These are phyloP conservation scores for Bipolaris oryzae DNA, from an alignment of 2,329 filamentous ascomycete genomes.

Conservation along the genomic window DNA sequence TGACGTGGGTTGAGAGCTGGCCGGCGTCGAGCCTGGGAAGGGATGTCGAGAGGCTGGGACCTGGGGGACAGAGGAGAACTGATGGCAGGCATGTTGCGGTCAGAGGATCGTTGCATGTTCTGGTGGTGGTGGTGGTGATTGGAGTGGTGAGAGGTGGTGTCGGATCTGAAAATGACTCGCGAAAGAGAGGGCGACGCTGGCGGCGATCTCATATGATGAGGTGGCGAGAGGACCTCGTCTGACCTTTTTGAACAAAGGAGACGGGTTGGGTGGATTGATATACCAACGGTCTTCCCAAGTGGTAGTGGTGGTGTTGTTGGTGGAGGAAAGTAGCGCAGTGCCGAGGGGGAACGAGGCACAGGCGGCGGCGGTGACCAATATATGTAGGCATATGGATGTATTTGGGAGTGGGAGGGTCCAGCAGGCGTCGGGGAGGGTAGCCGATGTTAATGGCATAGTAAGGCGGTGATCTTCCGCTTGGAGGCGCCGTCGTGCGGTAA, in stretches of 20 bases:
- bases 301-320: slow-evolving; percentile 10
- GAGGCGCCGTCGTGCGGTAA: slow-evolving; percentile 33
- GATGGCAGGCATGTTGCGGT: slow-evolving; percentile 40
- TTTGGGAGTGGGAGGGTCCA: slow-evolving; percentile 39
- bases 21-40: slow-evolving; percentile 43
- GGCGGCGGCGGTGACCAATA: slow-evolving; percentile 36
- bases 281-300: slow-evolving; percentile 7
- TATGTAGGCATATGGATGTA: slow-evolving; percentile 40
- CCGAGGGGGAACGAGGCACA: slow-evolving; percentile 24
- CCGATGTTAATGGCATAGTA: slow-evolving; percentile 40
- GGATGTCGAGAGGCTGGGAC: slow-evolving; percentile 45
- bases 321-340: slow-evolving; percentile 13
- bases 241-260: slow-evolving; percentile 7
- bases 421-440: slow-evolving; percentile 37
- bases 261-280: slow-evolving; percentile 10
- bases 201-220: slow-evolving; percentile 36
- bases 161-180: slow-evolving; percentile 27
- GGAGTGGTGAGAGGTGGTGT: slow-evolving; percentile 9
- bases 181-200: slow-evolving; percentile 30
- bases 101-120: slow-evolving; percentile 36
- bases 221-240: slow-evolving; percentile 29
- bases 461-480: slow-evolving; percentile 41
- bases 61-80: slow-evolving; percentile 45
- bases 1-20: slow-evolving; percentile 42
- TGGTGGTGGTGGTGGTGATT: slow-evolving; percentile 9